Evolutionary conservation across 2,329 filamentous ascomycete species (phyloP).

Genomic region (Paraconiothyrium sp.): DNA sequence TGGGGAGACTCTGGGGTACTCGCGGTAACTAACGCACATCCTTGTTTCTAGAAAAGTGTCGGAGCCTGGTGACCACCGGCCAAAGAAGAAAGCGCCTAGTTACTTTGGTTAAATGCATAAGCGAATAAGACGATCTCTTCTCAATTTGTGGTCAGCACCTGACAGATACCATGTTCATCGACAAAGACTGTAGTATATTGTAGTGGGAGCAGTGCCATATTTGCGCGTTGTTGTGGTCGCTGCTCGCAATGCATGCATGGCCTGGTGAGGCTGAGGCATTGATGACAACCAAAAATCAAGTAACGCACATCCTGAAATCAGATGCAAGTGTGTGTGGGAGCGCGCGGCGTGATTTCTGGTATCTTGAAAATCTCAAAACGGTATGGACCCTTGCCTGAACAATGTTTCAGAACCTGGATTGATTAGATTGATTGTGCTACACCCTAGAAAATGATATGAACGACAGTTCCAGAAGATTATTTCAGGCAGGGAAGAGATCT

Average conservation of each 20-base stretch:
- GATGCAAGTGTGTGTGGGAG: background rate
- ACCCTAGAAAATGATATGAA: constrained; percentile 19
- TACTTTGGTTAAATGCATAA: constrained; percentile 32
- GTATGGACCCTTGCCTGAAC: constrained; percentile 13
- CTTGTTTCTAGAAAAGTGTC: constrained; percentile 38
- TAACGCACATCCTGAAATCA: background rate
- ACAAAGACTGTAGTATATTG: constrained; percentile 17
- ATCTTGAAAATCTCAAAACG: background rate
- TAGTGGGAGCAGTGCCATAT: background rate
- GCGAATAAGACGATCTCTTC: constrained; percentile 23
- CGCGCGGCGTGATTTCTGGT: background rate
- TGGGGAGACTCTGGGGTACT: constrained; percentile 47
- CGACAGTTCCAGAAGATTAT: constrained; percentile 35
- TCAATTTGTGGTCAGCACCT: constrained; percentile 20
- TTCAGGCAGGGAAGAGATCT: constrained; percentile 17
- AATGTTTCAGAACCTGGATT: constrained; percentile 32
- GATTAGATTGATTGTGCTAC: constrained; percentile 28
- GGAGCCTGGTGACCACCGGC: constrained; percentile 25
- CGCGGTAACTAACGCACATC: constrained; percentile 32
- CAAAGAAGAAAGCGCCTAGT: constrained; percentile 23
- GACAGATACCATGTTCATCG: constrained; percentile 14
- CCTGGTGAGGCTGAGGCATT: background rate
- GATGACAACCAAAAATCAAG: background rate
- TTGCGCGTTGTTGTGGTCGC: background rate
- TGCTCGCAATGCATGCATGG: background rate